Percentiles rank a stretch among this genome's conserved stretches.
Conservation (phyloP, 2,329 filamentous ascomycete species). For the Orbilia brochopaga region DNA sequence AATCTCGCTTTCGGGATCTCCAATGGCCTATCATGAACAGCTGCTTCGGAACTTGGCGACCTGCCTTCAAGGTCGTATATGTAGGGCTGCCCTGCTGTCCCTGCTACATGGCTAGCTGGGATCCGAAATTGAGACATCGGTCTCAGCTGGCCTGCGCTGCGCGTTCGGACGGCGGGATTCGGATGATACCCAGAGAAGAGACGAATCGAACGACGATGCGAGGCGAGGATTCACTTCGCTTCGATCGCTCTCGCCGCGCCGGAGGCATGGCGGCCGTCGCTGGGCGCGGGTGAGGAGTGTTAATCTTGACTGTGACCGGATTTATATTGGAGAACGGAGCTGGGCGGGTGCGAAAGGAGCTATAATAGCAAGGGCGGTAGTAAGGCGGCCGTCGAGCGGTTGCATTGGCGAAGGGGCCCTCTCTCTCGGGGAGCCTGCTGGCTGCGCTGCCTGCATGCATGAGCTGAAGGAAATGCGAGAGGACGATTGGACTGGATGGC, state of each 20-base stretch:
- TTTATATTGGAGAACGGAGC: slow-evolving; percentile 1
- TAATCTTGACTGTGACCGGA: slow-evolving; percentile 8
- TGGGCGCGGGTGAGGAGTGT: not conserved
- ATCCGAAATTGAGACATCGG: not conserved
- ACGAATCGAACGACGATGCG: not conserved
- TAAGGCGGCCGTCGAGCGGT: not conserved
- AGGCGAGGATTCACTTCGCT: not conserved
- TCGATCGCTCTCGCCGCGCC: not conserved
- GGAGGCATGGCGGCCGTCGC: not conserved
- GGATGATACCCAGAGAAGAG: slow-evolving; percentile 21
- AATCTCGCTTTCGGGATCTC: slow-evolving; percentile 6
- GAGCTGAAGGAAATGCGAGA: slow-evolving; percentile 15
- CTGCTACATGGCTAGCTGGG: slow-evolving; percentile 12
- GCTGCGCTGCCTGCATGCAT: not conserved
- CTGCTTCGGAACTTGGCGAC: slow-evolving; percentile 47
- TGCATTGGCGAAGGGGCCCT: not conserved
- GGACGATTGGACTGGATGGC: slow-evolving; percentile 28
- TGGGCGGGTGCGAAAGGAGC: not conserved
- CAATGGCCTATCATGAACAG: slow-evolving; percentile 15
- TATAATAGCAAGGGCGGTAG: not conserved
- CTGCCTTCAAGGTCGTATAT: not conserved
- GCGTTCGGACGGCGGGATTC: slow-evolving; percentile 17
- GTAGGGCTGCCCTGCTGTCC: not conserved
- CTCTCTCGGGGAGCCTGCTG: no score
- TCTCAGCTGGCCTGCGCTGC: slow-evolving; percentile 15